Base-by-base conservation (phyloP, 768 basidiomycete genomes). In the Cyclocybe cylindracea region DNA sequence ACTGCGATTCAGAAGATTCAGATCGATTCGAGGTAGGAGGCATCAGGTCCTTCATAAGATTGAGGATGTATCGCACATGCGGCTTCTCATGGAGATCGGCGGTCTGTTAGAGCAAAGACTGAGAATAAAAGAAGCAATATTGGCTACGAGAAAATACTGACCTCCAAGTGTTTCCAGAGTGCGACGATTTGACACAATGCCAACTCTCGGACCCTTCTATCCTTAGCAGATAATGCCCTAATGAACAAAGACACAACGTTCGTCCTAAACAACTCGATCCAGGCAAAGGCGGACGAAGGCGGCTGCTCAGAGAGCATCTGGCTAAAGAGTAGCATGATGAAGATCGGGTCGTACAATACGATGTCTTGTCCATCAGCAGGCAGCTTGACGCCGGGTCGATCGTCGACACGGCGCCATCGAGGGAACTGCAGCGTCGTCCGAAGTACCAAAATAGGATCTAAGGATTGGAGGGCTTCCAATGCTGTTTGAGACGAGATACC, bases 251-350 rank as follows among this genome's bases (percentile, higher is more conserved):
- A 80, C 10, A 89, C 78, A 9, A 87, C 73, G 57, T 96, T 94
- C 6, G 87, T 89, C 56, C 93, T 74, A 64, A 95, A 86, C 13
- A 97, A 66, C 61, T 91, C 86, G 10, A 95, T 87, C 94, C 94
- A 96, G n/a, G 77, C 82, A 52, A 87, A 69, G 0, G 84, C 78
- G 0, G 83, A 82, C 1, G 76, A 66, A 1, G 84, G 86, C 11
- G 68, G 76, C 46, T 74, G 76, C 33, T 87, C 83, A 2, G 71
- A 69, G n/a, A 94, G 70, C 65, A 84, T 79, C 45, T 85, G 78
- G 4, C 80, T 77, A 35, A 86, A 80, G n/a, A 94, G 70, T 2
- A 84, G 70, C 33, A 89, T 67, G 10, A 92, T 61, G 66, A 95
- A 91, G 1, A 86, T 63, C 7, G 94, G 93, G 62, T 98, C 94